Evolutionary conservation across 2,329 filamentous ascomycete genomes (phyloP), one percentile per base, ranked within the genome.

Genomic region (Ophiostoma pallidulum): DNA sequence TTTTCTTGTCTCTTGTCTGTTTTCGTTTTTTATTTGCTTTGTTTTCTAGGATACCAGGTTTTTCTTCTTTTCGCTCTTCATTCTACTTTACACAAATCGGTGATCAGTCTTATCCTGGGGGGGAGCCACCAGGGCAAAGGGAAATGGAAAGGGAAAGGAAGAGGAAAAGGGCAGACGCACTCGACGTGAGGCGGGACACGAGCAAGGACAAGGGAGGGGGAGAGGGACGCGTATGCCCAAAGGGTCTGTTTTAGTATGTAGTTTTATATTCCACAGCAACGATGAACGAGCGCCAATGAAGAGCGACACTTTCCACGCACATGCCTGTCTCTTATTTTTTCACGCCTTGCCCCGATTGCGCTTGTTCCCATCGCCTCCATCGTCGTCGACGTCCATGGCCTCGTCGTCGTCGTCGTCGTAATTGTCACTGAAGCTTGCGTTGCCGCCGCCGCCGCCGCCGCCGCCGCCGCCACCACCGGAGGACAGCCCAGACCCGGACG

Each of bases 321-420:
- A n/a, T n/a, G n/a, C n/a, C n/a, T n/a, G n/a, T n/a, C n/a, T n/a
- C n/a, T n/a, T n/a, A n/a, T n/a, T n/a, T n/a, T n/a, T n/a, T n/a
- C n/a, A n/a, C n/a, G 18, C 35, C 65, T 78, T 80, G 48, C 74
- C 67, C 51, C 74, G 72, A 53, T 68, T 74, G 36, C 73, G 66
- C 60, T 73, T 76, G 66, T 68, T 72, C 51, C 61, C 67, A 38
- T 74, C 71, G 1, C 62, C 61, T 5, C 72, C 71, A 40, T 69
- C 66, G 28, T 67, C 64, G 51, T 81, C 77, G 24, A 80, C 57
- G 43, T 80, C 77, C 70, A 78, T 77, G 37, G 52, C 53, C 29
- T 54, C 56, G 14, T 56, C 52, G 12, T 56, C 53, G 3, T 47
- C 51, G 2, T 68, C 66, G 22, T 79, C 57, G 44, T 79, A 75